phyloP scores from a whole-genome alignment of 202 grass and related monocot genomes.

The Elaeis oleifera region DNA sequence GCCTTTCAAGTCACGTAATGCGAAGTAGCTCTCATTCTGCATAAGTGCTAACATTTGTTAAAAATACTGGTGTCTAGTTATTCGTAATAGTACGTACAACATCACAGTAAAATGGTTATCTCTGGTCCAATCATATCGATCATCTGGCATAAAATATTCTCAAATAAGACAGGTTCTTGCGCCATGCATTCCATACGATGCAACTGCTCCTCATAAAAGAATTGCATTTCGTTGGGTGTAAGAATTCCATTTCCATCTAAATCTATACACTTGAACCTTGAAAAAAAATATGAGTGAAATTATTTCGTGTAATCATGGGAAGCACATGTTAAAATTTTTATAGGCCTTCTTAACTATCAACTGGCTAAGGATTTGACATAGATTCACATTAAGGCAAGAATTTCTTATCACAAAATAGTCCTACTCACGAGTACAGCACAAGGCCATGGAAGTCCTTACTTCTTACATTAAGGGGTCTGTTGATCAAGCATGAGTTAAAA shows the following conservation, averaged over 20 bases:
- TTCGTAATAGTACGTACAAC: no score
- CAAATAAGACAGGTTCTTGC: conserved; percentile 95
- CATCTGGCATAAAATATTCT: conserved; percentile 99
- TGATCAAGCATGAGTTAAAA: no score
- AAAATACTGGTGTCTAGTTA: not conserved
- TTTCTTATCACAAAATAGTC: no score
- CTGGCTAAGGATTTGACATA: no score
- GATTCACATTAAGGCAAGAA: no score
- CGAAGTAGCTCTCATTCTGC: conserved; percentile 88
- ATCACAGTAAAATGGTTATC: conserved; percentile 27
- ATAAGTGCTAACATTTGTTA: conserved; percentile 21
- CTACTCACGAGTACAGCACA: no score
- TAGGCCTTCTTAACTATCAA: no score
- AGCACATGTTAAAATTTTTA: not conserved
- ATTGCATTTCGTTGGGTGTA: conserved; percentile 92
- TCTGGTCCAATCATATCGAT: conserved; percentile 99
- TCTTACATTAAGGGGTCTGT: no score
- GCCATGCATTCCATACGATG: conserved; percentile 98
- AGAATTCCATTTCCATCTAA: conserved; percentile 96
- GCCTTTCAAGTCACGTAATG: conserved; percentile 63
- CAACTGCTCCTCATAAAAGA: conserved; percentile 99
- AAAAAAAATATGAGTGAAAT: conserved; percentile 22
- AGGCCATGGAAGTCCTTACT: no score
- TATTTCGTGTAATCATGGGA: conserved; percentile 15
- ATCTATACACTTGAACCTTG: conserved; percentile 99